A percentile compares a stretch with the other conserved stretches of the same genome.
Evolutionary conservation across 2,329 filamentous ascomycete species (phyloP).

Genomic region (Fonsecaea nubica): DNA sequence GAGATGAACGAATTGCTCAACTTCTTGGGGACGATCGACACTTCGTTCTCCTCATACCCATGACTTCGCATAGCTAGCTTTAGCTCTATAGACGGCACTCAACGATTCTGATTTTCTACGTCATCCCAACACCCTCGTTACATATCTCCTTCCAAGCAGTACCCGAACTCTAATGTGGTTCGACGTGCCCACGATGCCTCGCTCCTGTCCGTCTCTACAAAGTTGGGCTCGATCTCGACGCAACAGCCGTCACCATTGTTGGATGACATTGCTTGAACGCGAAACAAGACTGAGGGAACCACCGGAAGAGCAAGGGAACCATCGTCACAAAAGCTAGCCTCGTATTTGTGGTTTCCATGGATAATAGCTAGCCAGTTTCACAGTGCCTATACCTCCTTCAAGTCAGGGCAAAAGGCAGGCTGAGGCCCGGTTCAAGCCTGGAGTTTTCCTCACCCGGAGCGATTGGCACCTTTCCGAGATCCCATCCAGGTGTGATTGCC

Average conservation of each 20-base stretch:
- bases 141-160: neutral
- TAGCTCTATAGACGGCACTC: neutral
- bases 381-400: neutral
- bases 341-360: neutral
- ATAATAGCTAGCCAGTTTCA: constrained; percentile 8
- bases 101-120: neutral
- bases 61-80: neutral
- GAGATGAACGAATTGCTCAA: constrained; percentile 14
- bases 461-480: constrained; percentile 10
- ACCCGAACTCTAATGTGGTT: neutral
- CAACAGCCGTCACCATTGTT: neutral
- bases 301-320: neutral
- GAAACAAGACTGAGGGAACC: neutral
- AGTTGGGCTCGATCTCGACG: neutral
- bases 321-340: neutral
- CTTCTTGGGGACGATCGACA: neutral
- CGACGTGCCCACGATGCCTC: neutral
- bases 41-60: neutral
- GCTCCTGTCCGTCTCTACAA: neutral
- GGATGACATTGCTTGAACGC: neutral
- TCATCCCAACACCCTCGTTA: neutral
- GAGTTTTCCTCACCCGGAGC: constrained; percentile 2
- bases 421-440: constrained; percentile 16
- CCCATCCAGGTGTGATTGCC: neutral
- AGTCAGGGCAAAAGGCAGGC: neutral